Base-by-base conservation (phyloP, 345 rosid genomes). In the Bruguiera gymnorhiza region DNA sequence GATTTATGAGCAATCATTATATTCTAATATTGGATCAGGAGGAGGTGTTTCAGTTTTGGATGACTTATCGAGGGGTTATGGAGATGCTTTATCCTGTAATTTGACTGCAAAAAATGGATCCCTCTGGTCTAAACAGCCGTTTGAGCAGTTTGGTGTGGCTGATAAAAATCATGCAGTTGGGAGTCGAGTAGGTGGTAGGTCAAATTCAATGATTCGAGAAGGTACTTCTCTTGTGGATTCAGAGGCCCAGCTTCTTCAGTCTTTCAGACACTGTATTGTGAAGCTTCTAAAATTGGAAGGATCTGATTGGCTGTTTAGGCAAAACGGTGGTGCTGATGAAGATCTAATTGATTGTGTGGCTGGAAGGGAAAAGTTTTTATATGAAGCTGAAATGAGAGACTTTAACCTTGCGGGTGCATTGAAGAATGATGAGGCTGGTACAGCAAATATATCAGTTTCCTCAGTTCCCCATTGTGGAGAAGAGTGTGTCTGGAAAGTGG, bases 71-170 rank as follows among this genome's bases (percentile, higher is more conserved):
- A 85, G 75, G 75, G 82, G 80, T 18, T 87, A 86, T 75, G 77
- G 83, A 67, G 92, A 80, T 79, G 61, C 81, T 24, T 80, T 81
- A 62, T 60, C 85, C 3, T 20, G 2, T 30, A 16, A 56, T 16
- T 18, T 88, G 66, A 78, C 77, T 63, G 55, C 89, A 3, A 82
- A 79, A 58, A 76, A 84, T 9, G 86, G 90, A 70, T 95, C 99
- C 7, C 87, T 96, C 62, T 96, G 99, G 99, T 89, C 92, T 24
- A 84, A 83, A 79, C 98, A 96, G 80, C 99, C 98, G 55, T 90
- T 84, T 80, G 97, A 96, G 86, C 98, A 90, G 86, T 92, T 96
- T 80, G 97, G 96, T 62, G 85, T 88, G 24, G 91, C 89, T 29
- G 95, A 90, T 66, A 92, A 76, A 72, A 76, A 53, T 65, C 77